These are phyloP conservation scores for Wickerhamiella hasegawae DNA, from an alignment of 805 yeast species.

Conservation along the genomic window DNA sequence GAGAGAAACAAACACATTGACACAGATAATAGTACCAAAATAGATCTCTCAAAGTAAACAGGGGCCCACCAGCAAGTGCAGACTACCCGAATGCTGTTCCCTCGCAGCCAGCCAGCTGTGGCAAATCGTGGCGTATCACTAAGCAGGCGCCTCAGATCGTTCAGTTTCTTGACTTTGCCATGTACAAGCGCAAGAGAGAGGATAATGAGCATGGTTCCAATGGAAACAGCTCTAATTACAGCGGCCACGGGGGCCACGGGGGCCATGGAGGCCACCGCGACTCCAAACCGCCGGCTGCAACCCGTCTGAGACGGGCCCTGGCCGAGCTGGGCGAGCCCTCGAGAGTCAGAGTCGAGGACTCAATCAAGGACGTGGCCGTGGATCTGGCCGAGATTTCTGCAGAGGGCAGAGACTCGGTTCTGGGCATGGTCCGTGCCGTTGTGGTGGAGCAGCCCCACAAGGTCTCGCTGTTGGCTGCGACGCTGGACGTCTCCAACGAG, in stretches of 20 bases:
- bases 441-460: constrained; percentile 86
- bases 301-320: constrained; percentile 26
- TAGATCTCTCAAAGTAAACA: no score
- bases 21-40: no score
- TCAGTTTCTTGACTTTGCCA: no score
- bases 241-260: no score
- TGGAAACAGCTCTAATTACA: constrained; percentile 8
- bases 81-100: no score
- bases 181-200: constrained; percentile 11
- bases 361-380: constrained; percentile 3
- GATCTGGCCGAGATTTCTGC: constrained; percentile 26
- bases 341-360: constrained; percentile 13
- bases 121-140: no score
- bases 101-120: no score
- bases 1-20: no score
- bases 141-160: no score
- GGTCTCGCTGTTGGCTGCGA: constrained; percentile 50
- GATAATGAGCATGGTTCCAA: constrained; percentile 4
- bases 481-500: constrained; percentile 50
- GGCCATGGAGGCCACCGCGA: no score
- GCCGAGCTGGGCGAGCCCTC: constrained; percentile 45
- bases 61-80: no score
- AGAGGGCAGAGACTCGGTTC: constrained; percentile 45
- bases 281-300: no score
- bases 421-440: constrained; percentile 51